Percentiles rank a stretch among this genome's conserved stretches.
These are phyloP conservation scores for Skeletonema grethae DNA, from an alignment of 108 stramenopile genomes.

Conservation along the genomic window DNA sequence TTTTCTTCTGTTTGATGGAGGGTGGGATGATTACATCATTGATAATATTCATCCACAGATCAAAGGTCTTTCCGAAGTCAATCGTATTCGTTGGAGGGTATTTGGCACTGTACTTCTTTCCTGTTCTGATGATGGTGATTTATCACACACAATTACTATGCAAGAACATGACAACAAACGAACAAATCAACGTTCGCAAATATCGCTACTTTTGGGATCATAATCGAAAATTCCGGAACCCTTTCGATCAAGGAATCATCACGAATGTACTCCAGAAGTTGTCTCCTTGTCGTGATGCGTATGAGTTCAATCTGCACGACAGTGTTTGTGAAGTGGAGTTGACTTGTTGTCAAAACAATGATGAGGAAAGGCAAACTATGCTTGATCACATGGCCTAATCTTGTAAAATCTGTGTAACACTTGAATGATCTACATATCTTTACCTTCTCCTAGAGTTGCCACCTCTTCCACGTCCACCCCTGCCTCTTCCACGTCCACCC, in stretches of 20 bases:
- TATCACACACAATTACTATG: constrained; percentile 90
- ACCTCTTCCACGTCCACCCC: constrained; percentile 10
- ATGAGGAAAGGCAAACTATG: constrained; percentile 23
- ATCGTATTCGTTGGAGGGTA: constrained; percentile 61
- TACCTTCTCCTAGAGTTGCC: constrained; percentile 2
- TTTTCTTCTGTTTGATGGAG: too few relatives aligned
- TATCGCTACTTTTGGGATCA: constrained; percentile 85
- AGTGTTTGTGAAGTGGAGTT: constrained; percentile 6
- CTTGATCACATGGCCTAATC: constrained; percentile 15
- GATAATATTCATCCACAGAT: constrained; percentile 51
- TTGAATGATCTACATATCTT: not conserved
- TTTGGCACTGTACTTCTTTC: constrained; percentile 62
- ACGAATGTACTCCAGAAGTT: constrained; percentile 50
- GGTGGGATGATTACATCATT: constrained; percentile 58
- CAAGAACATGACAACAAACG: constrained; percentile 94
- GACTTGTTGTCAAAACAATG: constrained; percentile 1
- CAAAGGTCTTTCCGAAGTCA: constrained; percentile 28
- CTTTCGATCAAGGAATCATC: constrained; percentile 80
- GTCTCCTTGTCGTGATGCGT: constrained; percentile 41
- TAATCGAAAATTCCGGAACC: constrained; percentile 73
- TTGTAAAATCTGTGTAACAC: not conserved
- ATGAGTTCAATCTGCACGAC: constrained; percentile 14
- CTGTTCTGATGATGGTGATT: constrained; percentile 57
- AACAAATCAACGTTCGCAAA: constrained; percentile 78
- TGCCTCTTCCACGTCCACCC: constrained; percentile 15